Evolutionary conservation across 371 early-diverging fungal genomes (phyloP).

Genomic region (Zychaea mexicana): DNA sequence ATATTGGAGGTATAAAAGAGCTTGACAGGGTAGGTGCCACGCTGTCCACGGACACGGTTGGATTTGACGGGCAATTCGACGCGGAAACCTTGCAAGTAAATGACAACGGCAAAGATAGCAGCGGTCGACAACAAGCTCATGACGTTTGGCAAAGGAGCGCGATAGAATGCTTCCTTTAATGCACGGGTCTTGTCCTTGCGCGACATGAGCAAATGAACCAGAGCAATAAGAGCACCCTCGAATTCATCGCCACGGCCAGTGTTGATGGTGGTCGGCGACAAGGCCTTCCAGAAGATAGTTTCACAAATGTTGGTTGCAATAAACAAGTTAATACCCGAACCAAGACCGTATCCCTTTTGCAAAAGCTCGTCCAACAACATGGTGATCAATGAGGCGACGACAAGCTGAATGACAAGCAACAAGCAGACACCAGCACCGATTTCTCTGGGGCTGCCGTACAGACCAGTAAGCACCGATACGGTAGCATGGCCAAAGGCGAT

Average conservation of each 20-base stretch:
- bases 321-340: conserved; percentile 99
- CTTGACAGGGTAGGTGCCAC: conserved; percentile 98
- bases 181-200: conserved; percentile 98
- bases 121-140: conserved; percentile 93
- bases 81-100: conserved; percentile 99
- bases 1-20: conserved; percentile 99
- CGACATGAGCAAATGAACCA: conserved; percentile 95
- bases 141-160: conserved; percentile 96
- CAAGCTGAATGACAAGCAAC: conserved; percentile 95
- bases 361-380: conserved; percentile 99
- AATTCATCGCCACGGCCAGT: conserved; percentile 99
- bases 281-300: conserved; percentile 99
- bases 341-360: conserved; percentile 99
- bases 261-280: conserved; percentile 96
- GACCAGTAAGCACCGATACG: conserved; percentile 97
- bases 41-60: conserved; percentile 95
- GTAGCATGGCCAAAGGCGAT: conserved; percentile 98
- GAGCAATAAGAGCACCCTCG: conserved; percentile 97
- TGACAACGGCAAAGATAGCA: conserved; percentile 93
- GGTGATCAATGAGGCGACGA: conserved; percentile 96
- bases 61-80: conserved; percentile 99
- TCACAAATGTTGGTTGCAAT: conserved; percentile 99
- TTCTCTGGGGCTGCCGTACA: conserved; percentile 96
- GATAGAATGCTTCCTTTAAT: conserved; percentile 98
- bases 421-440: conserved; percentile 94